A percentile compares a stretch with the other conserved stretches of the same genome.
phyloP scores from a whole-genome alignment of 805 yeast genomes.

The Yamadazyma phyllophila region DNA sequence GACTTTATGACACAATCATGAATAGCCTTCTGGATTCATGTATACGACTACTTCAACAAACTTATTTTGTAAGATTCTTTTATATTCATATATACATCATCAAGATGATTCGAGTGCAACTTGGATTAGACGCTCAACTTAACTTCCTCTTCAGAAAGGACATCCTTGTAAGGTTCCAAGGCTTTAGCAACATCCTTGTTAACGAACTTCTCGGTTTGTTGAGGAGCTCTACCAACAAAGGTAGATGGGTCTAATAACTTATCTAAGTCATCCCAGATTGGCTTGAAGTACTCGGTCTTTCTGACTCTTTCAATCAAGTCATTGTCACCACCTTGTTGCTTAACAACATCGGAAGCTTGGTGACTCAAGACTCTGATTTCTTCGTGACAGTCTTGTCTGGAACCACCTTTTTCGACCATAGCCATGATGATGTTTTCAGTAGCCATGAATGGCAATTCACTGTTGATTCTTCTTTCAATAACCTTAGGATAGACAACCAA shows the following conservation, averaged over 20 bases:
- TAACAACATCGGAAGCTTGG: conserved; percentile 95
- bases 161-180: conserved; percentile 59
- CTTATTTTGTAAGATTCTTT: not conserved
- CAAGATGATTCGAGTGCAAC: not conserved
- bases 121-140: conserved; percentile 65
- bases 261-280: conserved; percentile 84
- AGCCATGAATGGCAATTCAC: conserved; percentile 99
- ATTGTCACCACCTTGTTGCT: conserved; percentile 97
- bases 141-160: conserved; percentile 65
- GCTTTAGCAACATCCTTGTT: conserved; percentile 82
- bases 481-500: conserved; percentile 98
- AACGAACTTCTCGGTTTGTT: conserved; percentile 93
- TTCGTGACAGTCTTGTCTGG: conserved; percentile 98
- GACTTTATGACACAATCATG: not conserved
- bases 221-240: conserved; percentile 97
- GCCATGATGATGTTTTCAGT: conserved; percentile 99
- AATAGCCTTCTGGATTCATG: not conserved
- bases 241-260: conserved; percentile 84
- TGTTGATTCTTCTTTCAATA: conserved; percentile 89
- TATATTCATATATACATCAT: conserved; percentile 1
- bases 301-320: conserved; percentile 88
- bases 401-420: conserved; percentile 96
- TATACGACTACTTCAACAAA: not conserved
- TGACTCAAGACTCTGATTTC: conserved; percentile 94
- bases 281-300: conserved; percentile 76